These are phyloP conservation scores for Hypoxylon fuscum DNA, from an alignment of 495 filamentous ascomycete species.

Conservation along the genomic window DNA sequence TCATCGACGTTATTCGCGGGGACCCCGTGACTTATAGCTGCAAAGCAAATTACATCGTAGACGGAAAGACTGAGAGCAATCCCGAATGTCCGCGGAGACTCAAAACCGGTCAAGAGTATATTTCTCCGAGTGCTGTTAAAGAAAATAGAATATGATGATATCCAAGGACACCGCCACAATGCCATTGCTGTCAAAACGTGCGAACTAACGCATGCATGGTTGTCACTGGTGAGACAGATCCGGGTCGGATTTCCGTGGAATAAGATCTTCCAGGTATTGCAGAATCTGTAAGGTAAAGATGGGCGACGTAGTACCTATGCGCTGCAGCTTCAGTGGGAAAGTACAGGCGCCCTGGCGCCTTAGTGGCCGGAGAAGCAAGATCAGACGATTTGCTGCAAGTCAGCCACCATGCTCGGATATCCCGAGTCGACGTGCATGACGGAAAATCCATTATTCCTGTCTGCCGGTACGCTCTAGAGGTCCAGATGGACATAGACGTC, in stretches of 20 bases:
- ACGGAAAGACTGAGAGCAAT: neutral
- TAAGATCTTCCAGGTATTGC: constrained; percentile 41
- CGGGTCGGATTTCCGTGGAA: constrained; percentile 29
- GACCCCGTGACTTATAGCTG: constrained; percentile 5
- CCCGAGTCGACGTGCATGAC: constrained; percentile 21
- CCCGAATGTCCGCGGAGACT: constrained; percentile 17
- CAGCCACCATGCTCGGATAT: constrained; percentile 39
- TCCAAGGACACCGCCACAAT: constrained; percentile 21
- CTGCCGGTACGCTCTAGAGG: neutral
- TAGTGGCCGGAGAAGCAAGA: constrained; percentile 26
- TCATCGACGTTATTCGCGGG: constrained; percentile 10
- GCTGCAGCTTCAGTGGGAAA: constrained; percentile 14
- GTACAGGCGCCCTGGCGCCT: constrained; percentile 13
- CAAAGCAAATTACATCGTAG: neutral
- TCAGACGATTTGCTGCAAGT: constrained; percentile 24
- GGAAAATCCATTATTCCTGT: constrained; percentile 18
- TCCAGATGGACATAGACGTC: too few species aligned
- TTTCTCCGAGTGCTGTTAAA: constrained; percentile 22
- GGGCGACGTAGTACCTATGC: constrained; percentile 20
- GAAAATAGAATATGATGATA: constrained; percentile 11
- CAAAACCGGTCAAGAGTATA: neutral
- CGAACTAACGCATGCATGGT: constrained; percentile 25
- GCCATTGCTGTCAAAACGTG: constrained; percentile 11
- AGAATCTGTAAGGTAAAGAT: constrained; percentile 16
- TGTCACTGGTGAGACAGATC: constrained; percentile 23